Conservation (phyloP, 2,329 filamentous ascomycete genomes). For the Plenodomus biglobosus region DNA sequence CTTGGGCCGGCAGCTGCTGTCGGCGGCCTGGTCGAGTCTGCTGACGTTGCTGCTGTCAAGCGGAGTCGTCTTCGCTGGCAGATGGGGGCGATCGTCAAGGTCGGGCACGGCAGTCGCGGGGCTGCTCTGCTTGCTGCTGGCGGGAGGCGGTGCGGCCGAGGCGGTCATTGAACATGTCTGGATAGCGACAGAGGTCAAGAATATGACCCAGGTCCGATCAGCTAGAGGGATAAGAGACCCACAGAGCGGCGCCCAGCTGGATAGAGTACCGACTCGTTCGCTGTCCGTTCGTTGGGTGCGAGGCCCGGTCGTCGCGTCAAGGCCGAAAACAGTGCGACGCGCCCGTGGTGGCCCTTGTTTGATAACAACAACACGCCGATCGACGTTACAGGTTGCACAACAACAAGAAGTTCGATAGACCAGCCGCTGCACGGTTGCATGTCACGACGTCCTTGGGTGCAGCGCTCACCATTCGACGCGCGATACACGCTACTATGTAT, state of each 20-base stretch:
- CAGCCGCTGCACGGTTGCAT: too few species aligned
- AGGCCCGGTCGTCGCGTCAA: conserved; percentile 1
- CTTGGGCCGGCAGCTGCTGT: neutral
- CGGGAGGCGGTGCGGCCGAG: too few species aligned
- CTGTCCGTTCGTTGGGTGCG: neutral
- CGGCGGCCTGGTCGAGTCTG: neutral
- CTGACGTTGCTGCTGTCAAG: neutral
- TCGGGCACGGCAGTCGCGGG: conserved; percentile 19
- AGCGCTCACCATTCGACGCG: too few species aligned
- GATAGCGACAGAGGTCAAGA: conserved; percentile 10
- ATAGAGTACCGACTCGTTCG: conserved; percentile 10
- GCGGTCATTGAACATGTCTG: conserved; percentile 32
- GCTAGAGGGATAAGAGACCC: conserved; percentile 1
- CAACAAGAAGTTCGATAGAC: neutral
- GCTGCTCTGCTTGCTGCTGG: conserved; percentile 24
- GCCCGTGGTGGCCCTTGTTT: conserved; percentile 6
- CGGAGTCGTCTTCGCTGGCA: conserved; percentile 19
- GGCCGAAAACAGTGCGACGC: conserved; percentile 3
- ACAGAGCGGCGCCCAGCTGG: neutral
- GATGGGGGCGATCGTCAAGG: neutral
- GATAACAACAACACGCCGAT: neutral
- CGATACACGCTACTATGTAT: too few species aligned
- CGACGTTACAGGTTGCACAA: conserved; percentile 2
- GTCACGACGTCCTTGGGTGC: too few species aligned
- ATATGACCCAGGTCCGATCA: conserved; percentile 20